Evolutionary conservation across 2,329 filamentous ascomycete species (phyloP), one percentile per base, ranked within the genome.

Genomic region (Paradendryphiella salina): DNA sequence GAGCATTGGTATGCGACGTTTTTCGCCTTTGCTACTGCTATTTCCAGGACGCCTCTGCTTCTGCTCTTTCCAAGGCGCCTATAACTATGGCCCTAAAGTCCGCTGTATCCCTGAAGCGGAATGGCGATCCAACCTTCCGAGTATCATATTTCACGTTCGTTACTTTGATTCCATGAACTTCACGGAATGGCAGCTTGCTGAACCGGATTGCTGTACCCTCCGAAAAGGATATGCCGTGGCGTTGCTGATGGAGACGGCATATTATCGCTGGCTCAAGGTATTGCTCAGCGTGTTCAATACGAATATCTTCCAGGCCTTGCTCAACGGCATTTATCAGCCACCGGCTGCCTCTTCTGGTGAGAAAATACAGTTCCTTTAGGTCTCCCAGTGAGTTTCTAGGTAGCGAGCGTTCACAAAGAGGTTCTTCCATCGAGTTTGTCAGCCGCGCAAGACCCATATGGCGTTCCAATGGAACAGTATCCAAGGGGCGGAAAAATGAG

Each of bases 301-400:
- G 59, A 29, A 65, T 44, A 2, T 61, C 58, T n/a, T 54, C 40
- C 10, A 71, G 55, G 3, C 55, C 58, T 35, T 46, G 42, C 44
- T 62, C 55, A 14, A 70, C 54, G 0, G 59, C 57, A 36, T 63
- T 52, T 15, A 69, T 58, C 10, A 71, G 52, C 66, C 68, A 71
- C 20, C 20, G 33, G 14, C 55, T 52, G 29, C 59, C 52, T 41
- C 60, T 50, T 46, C 65, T 66, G 4, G 64, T 69, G 7, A 63
- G 45, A 50, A 59, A 69, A 23, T 64, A 54, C 9, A 70, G 54
- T n/a, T 59, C 52, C 35, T 65, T 68, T 2, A 60, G 62, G 13
- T 60, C 51, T 7, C 60, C 56, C 3, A 70, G 43, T 7, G 56
- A 51, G 5, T 53, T 54, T 9, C 52, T 59, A 3, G 56, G 56